Conservation (phyloP, 768 basidiomycete genomes). For the Suillus hirtellus region DNA sequence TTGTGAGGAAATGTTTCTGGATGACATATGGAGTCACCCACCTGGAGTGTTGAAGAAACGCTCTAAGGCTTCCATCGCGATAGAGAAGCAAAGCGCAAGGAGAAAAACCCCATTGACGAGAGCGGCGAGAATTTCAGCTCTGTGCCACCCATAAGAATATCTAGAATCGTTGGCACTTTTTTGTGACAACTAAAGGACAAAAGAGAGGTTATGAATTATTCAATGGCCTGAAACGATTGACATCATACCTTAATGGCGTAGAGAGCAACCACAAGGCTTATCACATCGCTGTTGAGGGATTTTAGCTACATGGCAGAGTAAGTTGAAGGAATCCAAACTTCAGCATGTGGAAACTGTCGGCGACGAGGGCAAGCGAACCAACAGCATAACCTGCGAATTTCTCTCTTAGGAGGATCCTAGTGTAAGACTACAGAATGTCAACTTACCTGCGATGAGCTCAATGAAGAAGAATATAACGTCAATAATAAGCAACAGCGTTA, state of each 20-base stretch:
- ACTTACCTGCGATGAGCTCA: constrained; percentile 76
- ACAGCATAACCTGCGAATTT: constrained; percentile 79
- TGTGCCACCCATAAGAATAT: constrained; percentile 99
- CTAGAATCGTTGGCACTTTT: constrained; percentile 60
- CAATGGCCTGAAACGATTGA: neutral
- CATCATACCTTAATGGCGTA: constrained; percentile 81
- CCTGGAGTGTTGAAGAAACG: constrained; percentile 87
- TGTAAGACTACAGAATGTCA: constrained; percentile 4
- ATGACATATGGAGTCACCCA: constrained; percentile 24
- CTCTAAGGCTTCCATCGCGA: constrained; percentile 87
- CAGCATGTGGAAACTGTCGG: constrained; percentile 98
- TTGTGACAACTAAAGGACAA: constrained; percentile 57
- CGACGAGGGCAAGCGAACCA: constrained; percentile 91
- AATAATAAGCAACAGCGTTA: constrained; percentile 76
- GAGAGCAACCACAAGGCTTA: constrained; percentile 92
- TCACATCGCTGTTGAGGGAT: constrained; percentile 73
- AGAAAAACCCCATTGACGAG: constrained; percentile 97
- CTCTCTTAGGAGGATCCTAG: neutral
- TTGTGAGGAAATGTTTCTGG: neutral
- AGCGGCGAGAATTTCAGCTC: constrained; percentile 95
- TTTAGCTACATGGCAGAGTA: constrained; percentile 15
- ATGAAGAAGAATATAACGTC: constrained; percentile 87
- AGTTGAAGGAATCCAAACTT: constrained; percentile 57
- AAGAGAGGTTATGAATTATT: neutral
- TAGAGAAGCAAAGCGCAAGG: constrained; percentile 94